Evolutionary conservation across 805 yeast genomes (phyloP).

Genomic region (Sugiyamaella lignohabitans): DNA sequence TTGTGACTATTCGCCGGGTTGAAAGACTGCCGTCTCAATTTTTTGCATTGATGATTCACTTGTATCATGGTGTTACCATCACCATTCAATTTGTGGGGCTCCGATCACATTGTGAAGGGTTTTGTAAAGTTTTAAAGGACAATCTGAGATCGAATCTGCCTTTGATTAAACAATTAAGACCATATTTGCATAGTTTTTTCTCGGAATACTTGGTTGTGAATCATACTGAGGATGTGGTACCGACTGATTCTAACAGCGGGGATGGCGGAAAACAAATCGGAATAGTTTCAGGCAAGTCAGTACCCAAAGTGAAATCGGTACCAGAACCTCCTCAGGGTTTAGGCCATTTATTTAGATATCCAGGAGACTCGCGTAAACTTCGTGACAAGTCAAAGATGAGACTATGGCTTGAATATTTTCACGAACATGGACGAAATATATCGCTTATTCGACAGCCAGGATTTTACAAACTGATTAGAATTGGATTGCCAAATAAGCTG

Average conservation of each 20-base stretch:
- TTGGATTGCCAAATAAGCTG: constrained; percentile 88
- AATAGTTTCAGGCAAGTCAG: constrained; percentile 2
- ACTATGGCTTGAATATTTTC: constrained; percentile 88
- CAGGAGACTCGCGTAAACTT: constrained; percentile 74
- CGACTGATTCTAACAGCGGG: constrained; percentile 19
- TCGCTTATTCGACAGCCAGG: constrained; percentile 66
- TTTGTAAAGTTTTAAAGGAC: constrained; percentile 61
- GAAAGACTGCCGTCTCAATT: constrained; percentile 77
- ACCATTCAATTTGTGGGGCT: constrained; percentile 73
- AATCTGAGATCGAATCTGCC: constrained; percentile 57
- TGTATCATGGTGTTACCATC: constrained; percentile 58
- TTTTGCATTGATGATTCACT: constrained; percentile 66
- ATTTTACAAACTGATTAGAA: constrained; percentile 76
- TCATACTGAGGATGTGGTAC: constrained; percentile 10
- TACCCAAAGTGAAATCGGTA: neutral
- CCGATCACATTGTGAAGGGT: constrained; percentile 70
- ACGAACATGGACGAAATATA: constrained; percentile 76
- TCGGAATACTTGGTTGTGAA: constrained; percentile 70
- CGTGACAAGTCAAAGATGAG: constrained; percentile 82
- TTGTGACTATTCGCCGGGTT: constrained; percentile 74
- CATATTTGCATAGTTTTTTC: constrained; percentile 65
- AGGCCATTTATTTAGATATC: constrained; percentile 78
- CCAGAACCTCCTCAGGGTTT: constrained; percentile 71
- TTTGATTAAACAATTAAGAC: constrained; percentile 53
- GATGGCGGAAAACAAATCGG: constrained; percentile 11